Conservation (phyloP, 805 yeast species). For the Cyberlindnera mrakii region DNA sequence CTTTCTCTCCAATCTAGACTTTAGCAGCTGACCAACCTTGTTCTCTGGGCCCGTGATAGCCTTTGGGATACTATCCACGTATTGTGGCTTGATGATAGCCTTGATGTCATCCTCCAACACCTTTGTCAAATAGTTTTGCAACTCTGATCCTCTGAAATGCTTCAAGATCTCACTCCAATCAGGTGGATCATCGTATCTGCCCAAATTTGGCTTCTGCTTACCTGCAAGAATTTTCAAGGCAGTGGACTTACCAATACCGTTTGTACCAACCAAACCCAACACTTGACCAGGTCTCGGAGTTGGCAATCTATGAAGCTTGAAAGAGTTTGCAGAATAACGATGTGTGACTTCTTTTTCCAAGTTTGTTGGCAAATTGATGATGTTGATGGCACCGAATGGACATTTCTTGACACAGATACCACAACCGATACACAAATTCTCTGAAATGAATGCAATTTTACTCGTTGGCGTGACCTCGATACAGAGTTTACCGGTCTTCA, state of each 20-base stretch:
- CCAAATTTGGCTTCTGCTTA: constrained; percentile 94
- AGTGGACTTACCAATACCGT: constrained; percentile 98
- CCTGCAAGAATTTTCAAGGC: constrained; percentile 96
- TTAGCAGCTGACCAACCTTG: constrained; percentile 79
- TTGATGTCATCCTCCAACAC: constrained; percentile 89
- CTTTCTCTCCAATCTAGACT: constrained; percentile 66
- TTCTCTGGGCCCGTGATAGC: constrained; percentile 88
- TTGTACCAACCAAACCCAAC: constrained; percentile 94
- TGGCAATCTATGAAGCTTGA: constrained; percentile 94
- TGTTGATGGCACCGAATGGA: constrained; percentile 95
- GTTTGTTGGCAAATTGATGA: constrained; percentile 94
- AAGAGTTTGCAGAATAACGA: constrained; percentile 95
- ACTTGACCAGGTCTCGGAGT: constrained; percentile 99
- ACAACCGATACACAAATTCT: constrained; percentile 94
- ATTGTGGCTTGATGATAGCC: constrained; percentile 98
- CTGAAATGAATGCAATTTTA: constrained; percentile 93
- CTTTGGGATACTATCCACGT: constrained; percentile 95
- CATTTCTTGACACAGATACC: constrained; percentile 99
- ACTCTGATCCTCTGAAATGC: constrained; percentile 93
- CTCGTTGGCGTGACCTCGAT: constrained; percentile 89
- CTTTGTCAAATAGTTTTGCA: constrained; percentile 93
- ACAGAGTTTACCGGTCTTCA: constrained; percentile 95
- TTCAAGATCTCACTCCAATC: constrained; percentile 92
- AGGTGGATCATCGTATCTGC: constrained; percentile 92
- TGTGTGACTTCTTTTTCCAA: constrained; percentile 90